Percentiles rank a stretch among this genome's conserved stretches.
Evolutionary conservation across 768 basidiomycete genomes (phyloP).

Genomic region (Boletus bicolor): DNA sequence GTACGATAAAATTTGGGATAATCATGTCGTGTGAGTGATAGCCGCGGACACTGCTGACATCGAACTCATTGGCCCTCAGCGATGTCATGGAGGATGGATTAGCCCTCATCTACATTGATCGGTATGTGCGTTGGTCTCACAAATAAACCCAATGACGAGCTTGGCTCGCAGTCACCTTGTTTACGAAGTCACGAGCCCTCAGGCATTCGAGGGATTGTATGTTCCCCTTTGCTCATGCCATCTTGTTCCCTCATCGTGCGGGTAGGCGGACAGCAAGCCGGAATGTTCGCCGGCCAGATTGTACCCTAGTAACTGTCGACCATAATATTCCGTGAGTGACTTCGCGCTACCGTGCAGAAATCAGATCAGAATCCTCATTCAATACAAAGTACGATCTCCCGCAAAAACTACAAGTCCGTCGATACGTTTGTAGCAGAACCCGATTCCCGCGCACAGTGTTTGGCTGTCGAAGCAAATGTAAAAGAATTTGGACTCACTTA

Average conservation of each 20-base stretch:
- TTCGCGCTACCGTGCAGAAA: not conserved
- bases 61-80: slow-evolving; percentile 36
- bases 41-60: not conserved
- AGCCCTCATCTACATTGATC: slow-evolving; percentile 80
- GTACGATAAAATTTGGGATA: slow-evolving; percentile 98
- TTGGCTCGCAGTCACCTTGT: slow-evolving; percentile 50
- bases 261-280: slow-evolving; percentile 68
- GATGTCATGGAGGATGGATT: slow-evolving; percentile 72
- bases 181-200: slow-evolving; percentile 92
- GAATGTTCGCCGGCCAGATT: slow-evolving; percentile 79
- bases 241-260: slow-evolving; percentile 10
- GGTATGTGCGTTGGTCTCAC: slow-evolving; percentile 40
- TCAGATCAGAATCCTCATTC: not conserved
- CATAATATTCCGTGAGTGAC: slow-evolving; percentile 78
- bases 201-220: slow-evolving; percentile 86
- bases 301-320: slow-evolving; percentile 86
- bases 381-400: slow-evolving; percentile 56
- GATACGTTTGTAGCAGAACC: slow-evolving; percentile 76
- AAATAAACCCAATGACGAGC: not conserved
- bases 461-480: slow-evolving; percentile 83
- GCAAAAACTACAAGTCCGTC: slow-evolving; percentile 72
- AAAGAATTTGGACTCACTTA: slow-evolving; percentile 91
- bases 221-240: slow-evolving; percentile 21
- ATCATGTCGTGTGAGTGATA: slow-evolving; percentile 80
- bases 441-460: slow-evolving; percentile 81